Percentiles rank a stretch among this genome's conserved stretches.
These are phyloP conservation scores for Sarocladiaceae sp. DNA, from an alignment of 2,329 filamentous ascomycete genomes.

Conservation along the genomic window DNA sequence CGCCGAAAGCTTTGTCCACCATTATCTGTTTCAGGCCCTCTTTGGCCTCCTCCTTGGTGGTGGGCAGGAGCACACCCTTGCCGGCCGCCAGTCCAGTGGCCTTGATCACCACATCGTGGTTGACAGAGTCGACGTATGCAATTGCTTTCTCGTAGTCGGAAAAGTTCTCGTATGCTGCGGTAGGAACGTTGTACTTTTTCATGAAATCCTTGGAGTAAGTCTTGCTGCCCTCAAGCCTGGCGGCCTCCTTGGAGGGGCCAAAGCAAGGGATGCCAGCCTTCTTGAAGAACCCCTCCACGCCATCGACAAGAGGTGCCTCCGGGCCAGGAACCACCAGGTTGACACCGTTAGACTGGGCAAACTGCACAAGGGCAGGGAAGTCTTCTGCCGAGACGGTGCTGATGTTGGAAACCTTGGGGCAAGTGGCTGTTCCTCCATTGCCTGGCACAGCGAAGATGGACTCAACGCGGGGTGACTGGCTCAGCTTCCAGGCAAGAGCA, in stretches of 20 bases:
- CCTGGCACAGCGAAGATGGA: constrained; percentile 70
- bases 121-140: constrained; percentile 67
- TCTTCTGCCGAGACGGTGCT: constrained; percentile 66
- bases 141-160: constrained; percentile 67
- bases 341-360: constrained; percentile 68
- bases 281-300: constrained; percentile 80
- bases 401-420: constrained; percentile 71
- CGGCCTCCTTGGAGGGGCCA: constrained; percentile 79
- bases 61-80: constrained; percentile 90
- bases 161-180: constrained; percentile 88
- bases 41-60: constrained; percentile 76
- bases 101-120: constrained; percentile 85
- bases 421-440: constrained; percentile 79
- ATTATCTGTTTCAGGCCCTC: constrained; percentile 84
- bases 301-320: constrained; percentile 89
- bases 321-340: constrained; percentile 88
- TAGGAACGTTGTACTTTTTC: constrained; percentile 84
- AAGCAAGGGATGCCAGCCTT: constrained; percentile 73
- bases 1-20: constrained; percentile 80
- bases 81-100: constrained; percentile 87
- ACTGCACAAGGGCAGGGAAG: constrained; percentile 70
- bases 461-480: constrained; percentile 74
- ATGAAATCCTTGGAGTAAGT: constrained; percentile 98
- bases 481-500: constrained; percentile 89
- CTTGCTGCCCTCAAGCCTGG: constrained; percentile 92